A percentile compares a stretch with the other conserved stretches of the same genome.
Evolutionary conservation across 2,329 filamentous ascomycete genomes (phyloP).

Genomic region (Zasmidium citrigriseum): DNA sequence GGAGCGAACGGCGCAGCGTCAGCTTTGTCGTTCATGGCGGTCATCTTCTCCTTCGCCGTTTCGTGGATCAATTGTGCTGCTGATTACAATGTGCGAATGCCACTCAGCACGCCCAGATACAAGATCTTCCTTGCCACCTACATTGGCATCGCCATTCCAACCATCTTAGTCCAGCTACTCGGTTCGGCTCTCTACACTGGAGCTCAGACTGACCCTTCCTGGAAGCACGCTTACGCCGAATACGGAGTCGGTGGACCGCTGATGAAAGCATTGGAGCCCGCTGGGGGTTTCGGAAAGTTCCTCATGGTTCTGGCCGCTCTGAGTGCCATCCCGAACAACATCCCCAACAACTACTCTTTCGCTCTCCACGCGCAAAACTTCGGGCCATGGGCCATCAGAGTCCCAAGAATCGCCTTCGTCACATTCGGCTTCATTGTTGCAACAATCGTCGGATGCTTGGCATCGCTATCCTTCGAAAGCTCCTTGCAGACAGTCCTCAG

Average conservation of each 20-base stretch:
- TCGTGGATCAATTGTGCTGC: conserved; percentile 19
- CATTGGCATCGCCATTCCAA: conserved; percentile 13
- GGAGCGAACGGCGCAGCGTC: conserved; percentile 13
- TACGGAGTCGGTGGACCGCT: conserved; percentile 16
- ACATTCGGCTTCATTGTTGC: conserved; percentile 14
- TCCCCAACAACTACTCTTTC: conserved; percentile 19
- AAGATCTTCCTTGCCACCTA: conserved; percentile 17
- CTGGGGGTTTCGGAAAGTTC: conserved; percentile 19
- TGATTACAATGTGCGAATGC: conserved; percentile 21
- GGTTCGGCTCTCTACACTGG: conserved; percentile 14
- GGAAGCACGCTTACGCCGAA: conserved; percentile 10
- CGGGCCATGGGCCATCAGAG: conserved; percentile 12
- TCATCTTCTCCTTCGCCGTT: conserved; percentile 18
- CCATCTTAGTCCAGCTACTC: conserved; percentile 14
- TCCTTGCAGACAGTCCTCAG: conserved; percentile 11
- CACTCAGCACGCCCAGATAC: conserved; percentile 11
- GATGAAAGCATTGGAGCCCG: conserved; percentile 9
- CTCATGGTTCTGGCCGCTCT: conserved; percentile 13
- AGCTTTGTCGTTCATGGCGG: conserved; percentile 17
- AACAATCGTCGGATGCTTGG: conserved; percentile 15
- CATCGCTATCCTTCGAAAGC: conserved; percentile 13
- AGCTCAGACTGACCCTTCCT: conserved; percentile 8
- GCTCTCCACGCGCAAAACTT: conserved; percentile 17
- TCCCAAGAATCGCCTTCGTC: conserved; percentile 15
- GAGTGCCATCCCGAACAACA: conserved; percentile 16